Conservation (phyloP, 768 basidiomycete genomes). For the Boletus eberwhitei region DNA sequence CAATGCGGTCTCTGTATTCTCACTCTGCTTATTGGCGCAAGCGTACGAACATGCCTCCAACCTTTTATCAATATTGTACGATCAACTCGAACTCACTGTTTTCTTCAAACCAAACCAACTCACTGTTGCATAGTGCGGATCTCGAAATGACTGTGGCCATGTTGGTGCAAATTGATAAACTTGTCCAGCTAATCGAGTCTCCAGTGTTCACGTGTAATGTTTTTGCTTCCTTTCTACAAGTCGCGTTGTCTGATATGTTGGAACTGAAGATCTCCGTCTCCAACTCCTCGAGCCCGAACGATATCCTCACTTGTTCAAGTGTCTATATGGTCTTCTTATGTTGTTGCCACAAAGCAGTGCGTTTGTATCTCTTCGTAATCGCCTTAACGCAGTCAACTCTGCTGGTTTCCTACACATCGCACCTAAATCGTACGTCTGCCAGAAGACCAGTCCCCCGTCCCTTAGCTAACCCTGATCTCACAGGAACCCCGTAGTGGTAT, state of each 20-base stretch:
- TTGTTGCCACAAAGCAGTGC: conserved; percentile 95
- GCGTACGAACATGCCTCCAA: conserved; percentile 99
- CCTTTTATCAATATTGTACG: conserved; percentile 91
- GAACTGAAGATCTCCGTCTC: conserved; percentile 66
- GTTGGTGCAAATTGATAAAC: conserved; percentile 94
- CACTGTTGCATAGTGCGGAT: conserved; percentile 64
- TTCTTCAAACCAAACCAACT: neutral
- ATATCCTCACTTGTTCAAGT: conserved; percentile 96
- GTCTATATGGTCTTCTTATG: conserved; percentile 96
- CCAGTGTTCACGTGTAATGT: conserved; percentile 94
- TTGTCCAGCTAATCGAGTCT: conserved; percentile 96
- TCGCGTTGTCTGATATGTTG: neutral
- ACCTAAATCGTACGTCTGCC: conserved; percentile 67
- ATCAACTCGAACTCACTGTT: neutral
- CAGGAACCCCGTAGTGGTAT: conserved; percentile 33
- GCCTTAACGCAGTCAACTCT: conserved; percentile 92
- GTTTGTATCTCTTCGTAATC: conserved; percentile 90
- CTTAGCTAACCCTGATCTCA: conserved; percentile 21
- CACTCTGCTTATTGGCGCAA: conserved; percentile 93
- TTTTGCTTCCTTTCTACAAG: neutral
- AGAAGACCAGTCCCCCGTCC: neutral
- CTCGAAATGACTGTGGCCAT: conserved; percentile 94
- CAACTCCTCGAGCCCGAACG: conserved; percentile 96
- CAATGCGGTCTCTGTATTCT: conserved; percentile 95
- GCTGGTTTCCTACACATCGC: conserved; percentile 91